phyloP scores from a whole-genome alignment of 805 yeast species.

The Wickerhamomyces rabaulensis region DNA sequence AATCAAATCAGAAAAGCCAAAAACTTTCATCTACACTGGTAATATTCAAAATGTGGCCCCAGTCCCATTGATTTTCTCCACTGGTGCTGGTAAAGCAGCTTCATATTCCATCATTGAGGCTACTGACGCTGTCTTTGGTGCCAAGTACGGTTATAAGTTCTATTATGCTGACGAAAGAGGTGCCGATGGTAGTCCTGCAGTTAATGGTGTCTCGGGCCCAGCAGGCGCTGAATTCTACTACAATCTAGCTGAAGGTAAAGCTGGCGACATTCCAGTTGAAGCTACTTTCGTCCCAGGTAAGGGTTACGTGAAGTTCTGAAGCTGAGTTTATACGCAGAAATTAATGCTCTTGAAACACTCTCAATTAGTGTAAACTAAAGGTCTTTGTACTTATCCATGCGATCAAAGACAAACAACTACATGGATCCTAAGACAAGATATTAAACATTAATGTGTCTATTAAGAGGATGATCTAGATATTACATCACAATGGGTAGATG shows the following conservation, averaged over 20 bases:
- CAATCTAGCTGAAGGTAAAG: constrained; percentile 3
- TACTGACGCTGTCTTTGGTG: constrained; percentile 1
- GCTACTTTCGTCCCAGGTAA: constrained; percentile 4
- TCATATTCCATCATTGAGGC: not conserved
- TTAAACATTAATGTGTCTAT: too few relatives aligned
- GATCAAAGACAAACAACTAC: too few relatives aligned
- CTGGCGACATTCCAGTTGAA: constrained; percentile 1
- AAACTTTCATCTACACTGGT: constrained; percentile 5
- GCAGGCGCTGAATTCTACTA: constrained; percentile 4
- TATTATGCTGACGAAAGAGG: constrained; percentile 6
- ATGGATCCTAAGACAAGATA: too few relatives aligned
- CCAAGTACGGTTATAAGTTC: not conserved
- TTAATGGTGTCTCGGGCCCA: not conserved
- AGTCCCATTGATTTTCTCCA: not conserved
- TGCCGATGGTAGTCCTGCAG: not conserved
- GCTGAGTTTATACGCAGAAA: too few relatives aligned
- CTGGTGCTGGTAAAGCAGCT: constrained; percentile 4
- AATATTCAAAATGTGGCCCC: constrained; percentile 2
- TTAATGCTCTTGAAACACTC: too few relatives aligned
- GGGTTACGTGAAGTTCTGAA: constrained; percentile 3
- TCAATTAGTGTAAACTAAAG: too few relatives aligned
- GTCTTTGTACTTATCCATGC: too few relatives aligned
- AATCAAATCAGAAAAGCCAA: not conserved
- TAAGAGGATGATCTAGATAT: too few relatives aligned
- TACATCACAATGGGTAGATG: too few relatives aligned